phyloP scores from a whole-genome alignment of 495 filamentous ascomycete species.

The Aspergillus carlsbadensis region DNA sequence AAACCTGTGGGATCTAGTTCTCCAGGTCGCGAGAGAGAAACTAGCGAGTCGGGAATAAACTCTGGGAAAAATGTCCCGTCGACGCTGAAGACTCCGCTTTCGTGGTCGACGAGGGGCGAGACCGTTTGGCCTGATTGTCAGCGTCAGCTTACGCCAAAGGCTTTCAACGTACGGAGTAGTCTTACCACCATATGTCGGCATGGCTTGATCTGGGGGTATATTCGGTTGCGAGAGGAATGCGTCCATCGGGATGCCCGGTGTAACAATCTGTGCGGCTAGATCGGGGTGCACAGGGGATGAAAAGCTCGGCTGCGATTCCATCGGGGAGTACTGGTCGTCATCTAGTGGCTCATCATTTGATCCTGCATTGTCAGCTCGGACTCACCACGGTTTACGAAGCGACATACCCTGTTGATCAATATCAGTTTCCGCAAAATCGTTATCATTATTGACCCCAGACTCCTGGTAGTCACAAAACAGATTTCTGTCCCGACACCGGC shows the following conservation, averaged over 20 bases:
- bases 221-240: constrained; percentile 10
- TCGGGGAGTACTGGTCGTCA: not conserved
- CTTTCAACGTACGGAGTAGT: not conserved
- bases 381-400: too few species aligned
- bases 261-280: not conserved
- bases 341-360: not conserved
- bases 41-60: constrained; percentile 35
- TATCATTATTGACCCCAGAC: constrained; percentile 25
- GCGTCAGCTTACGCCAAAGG: not conserved
- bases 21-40: constrained; percentile 28
- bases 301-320: not conserved
- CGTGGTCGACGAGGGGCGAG: constrained; percentile 30
- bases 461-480: constrained; percentile 46
- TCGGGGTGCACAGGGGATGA: not conserved
- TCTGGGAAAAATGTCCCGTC: constrained; percentile 36
- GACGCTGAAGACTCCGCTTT: constrained; percentile 35
- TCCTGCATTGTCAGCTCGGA: not conserved
- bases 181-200: constrained; percentile 25
- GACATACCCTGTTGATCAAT: constrained; percentile 25
- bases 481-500: constrained; percentile 46
- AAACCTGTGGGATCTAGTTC: constrained; percentile 25
- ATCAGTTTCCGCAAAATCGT: constrained; percentile 22
- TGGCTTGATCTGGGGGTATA: constrained; percentile 4
- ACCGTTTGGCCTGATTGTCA: constrained; percentile 13
- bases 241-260: constrained; percentile 32